Conservation (phyloP, 805 yeast species). For the Candida wancherniae region DNA sequence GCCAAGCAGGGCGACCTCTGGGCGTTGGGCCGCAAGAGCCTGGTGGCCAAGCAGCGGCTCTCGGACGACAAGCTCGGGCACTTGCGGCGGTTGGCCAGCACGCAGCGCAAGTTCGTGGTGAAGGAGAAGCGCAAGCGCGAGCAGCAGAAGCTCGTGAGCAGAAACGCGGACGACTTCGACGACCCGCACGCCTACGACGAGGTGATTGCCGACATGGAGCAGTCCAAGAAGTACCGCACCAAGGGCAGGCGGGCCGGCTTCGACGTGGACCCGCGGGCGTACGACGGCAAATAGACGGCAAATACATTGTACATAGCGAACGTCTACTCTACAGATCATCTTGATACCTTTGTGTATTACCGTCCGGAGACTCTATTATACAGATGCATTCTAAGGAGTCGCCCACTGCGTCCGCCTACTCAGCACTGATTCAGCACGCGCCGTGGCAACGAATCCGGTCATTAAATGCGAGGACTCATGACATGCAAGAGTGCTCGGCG, state of each 20-base stretch:
- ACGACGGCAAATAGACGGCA: conserved; percentile 16
- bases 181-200: conserved; percentile 16
- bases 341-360: conserved; percentile 1
- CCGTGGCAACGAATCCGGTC: conserved; percentile 11
- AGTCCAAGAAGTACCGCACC: conserved; percentile 26
- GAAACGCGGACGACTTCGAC: conserved; percentile 13
- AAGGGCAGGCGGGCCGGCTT: conserved; percentile 27
- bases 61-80: conserved; percentile 29
- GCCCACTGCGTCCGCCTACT: conserved; percentile 9
- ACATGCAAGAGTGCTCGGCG: too few relatives aligned
- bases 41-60: conserved; percentile 26
- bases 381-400: conserved; percentile 17
- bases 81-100: conserved; percentile 32
- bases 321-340: neutral
- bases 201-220: conserved; percentile 23
- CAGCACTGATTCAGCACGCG: conserved; percentile 16
- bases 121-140: conserved; percentile 17
- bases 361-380: conserved; percentile 15
- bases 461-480: conserved; percentile 14
- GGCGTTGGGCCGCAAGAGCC: conserved; percentile 48
- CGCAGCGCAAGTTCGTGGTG: conserved; percentile 32
- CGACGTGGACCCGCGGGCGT: conserved; percentile 18
- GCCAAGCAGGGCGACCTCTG: conserved; percentile 81
- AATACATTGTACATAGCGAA: too few relatives aligned
- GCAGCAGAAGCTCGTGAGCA: conserved; percentile 15